These are phyloP conservation scores for Trypanosoma cruzi DNA, from an alignment of 208 protist species.

Conservation along the genomic window DNA sequence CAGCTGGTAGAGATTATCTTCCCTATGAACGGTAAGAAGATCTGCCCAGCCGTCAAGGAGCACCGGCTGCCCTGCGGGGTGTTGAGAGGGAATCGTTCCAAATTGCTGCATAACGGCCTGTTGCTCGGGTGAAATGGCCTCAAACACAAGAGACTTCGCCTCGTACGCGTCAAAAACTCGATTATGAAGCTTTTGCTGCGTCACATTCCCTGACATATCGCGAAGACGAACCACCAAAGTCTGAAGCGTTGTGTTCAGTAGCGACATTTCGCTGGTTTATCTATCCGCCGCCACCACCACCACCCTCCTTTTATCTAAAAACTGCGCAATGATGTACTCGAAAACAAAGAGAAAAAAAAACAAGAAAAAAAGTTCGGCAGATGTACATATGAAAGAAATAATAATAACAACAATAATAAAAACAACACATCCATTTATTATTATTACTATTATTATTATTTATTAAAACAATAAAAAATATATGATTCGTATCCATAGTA, in stretches of 20 bases:
- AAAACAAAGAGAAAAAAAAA: conserved; percentile 10
- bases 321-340: not conserved
- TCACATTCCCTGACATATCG: conserved; percentile 87
- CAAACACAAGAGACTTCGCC: conserved; percentile 89
- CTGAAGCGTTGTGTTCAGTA: conserved; percentile 85
- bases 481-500: too few relatives aligned
- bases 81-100: conserved; percentile 60
- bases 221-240: conserved; percentile 82
- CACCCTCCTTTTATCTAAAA: not conserved
- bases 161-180: conserved; percentile 92
- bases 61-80: conserved; percentile 78
- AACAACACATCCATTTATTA: conserved; percentile 18
- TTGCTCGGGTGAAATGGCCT: conserved; percentile 78
- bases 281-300: not conserved
- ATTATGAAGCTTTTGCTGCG: conserved; percentile 90
- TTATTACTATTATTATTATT: too few relatives aligned
- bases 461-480: too few relatives aligned
- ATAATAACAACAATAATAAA: conserved; percentile 20
- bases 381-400: conserved; percentile 18
- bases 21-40: conserved; percentile 64
- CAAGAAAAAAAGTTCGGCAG: too few relatives aligned
- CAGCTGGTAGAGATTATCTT: conserved; percentile 83
- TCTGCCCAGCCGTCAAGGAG: conserved; percentile 83
- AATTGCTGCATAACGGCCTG: conserved; percentile 74
- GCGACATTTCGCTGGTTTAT: conserved; percentile 53